Percentiles rank a stretch among this genome's conserved stretches.
These are phyloP conservation scores for Scleromitrula shiraiana DNA, from an alignment of 2,329 filamentous ascomycete genomes.

Conservation along the genomic window DNA sequence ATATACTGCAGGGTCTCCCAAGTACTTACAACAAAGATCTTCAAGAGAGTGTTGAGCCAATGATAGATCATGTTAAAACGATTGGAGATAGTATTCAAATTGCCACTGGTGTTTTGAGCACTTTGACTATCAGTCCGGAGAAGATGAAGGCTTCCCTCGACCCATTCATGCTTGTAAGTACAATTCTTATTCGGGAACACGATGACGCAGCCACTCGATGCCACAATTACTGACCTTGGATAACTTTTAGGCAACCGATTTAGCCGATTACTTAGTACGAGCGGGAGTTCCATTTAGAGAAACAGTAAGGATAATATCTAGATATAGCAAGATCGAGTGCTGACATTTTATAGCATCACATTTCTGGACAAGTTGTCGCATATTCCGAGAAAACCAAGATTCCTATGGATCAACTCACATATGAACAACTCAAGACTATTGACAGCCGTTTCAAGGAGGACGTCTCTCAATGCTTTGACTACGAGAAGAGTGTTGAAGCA, in stretches of 20 bases:
- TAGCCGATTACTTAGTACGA: conserved; percentile 55
- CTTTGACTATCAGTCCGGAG: conserved; percentile 59
- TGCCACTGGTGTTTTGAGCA: conserved; percentile 70
- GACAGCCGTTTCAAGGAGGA: conserved; percentile 65
- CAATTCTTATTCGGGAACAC: neutral
- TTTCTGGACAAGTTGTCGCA: conserved; percentile 65
- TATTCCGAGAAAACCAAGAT: conserved; percentile 57
- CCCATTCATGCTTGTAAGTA: conserved; percentile 61
- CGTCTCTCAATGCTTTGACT: conserved; percentile 65
- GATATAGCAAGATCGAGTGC: neutral
- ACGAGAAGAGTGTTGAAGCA: conserved; percentile 75
- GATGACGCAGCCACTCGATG: neutral
- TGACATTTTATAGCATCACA: conserved; percentile 47
- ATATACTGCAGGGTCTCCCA: conserved; percentile 53
- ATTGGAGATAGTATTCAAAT: conserved; percentile 75
- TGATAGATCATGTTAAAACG: conserved; percentile 78
- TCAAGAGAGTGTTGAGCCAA: conserved; percentile 81
- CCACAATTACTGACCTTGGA: neutral
- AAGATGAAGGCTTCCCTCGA: conserved; percentile 74
- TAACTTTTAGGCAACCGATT: conserved; percentile 39
- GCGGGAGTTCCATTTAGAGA: conserved; percentile 71
- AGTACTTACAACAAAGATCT: conserved; percentile 19
- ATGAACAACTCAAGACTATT: conserved; percentile 57
- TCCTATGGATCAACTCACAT: conserved; percentile 61
- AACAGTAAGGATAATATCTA: conserved; percentile 33